Conservation (phyloP, 495 filamentous ascomycete genomes). For the Penicillium bialowiezense region DNA sequence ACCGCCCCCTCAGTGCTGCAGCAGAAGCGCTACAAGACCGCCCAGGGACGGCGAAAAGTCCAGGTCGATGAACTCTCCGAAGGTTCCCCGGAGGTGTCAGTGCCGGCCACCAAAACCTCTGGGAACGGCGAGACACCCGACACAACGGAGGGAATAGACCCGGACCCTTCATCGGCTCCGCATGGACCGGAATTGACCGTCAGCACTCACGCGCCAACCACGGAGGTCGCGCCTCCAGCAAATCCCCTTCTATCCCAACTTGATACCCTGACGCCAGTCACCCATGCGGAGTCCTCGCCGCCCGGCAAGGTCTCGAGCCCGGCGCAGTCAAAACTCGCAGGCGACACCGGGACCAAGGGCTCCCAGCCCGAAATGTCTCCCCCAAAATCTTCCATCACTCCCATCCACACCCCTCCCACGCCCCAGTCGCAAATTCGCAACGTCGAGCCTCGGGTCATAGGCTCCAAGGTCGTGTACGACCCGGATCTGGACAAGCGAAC, state of each 20-base stretch:
- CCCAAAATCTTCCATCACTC: slow-evolving; percentile 40
- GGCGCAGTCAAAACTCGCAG: slow-evolving; percentile 33
- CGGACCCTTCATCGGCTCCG: slow-evolving; percentile 12
- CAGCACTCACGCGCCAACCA: slow-evolving; percentile 58
- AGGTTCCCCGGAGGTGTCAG: neutral
- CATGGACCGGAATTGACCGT: slow-evolving; percentile 65
- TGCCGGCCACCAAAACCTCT: slow-evolving; percentile 12
- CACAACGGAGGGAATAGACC: slow-evolving; percentile 7
- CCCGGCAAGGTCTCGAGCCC: slow-evolving; percentile 56
- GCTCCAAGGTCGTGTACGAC: slow-evolving; percentile 70
- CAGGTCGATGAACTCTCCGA: slow-evolving; percentile 16
- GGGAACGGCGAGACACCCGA: slow-evolving; percentile 12
- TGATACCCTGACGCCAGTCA: slow-evolving; percentile 71
- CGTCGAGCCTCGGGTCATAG: slow-evolving; percentile 56
- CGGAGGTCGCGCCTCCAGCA: slow-evolving; percentile 26
- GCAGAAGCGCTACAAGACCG: slow-evolving; percentile 47
- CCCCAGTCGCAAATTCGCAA: slow-evolving; percentile 60
- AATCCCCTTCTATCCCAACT: slow-evolving; percentile 48
- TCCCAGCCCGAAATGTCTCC: slow-evolving; percentile 13
- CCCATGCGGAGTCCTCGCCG: slow-evolving; percentile 73
- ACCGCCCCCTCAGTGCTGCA: slow-evolving; percentile 70
- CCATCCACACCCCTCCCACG: slow-evolving; percentile 49
- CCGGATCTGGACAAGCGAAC: slow-evolving; percentile 64
- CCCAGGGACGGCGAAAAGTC: slow-evolving; percentile 36
- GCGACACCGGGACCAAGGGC: slow-evolving; percentile 21